These are phyloP conservation scores for Penicillium desertorum DNA, from an alignment of 495 filamentous ascomycete genomes.

Conservation along the genomic window DNA sequence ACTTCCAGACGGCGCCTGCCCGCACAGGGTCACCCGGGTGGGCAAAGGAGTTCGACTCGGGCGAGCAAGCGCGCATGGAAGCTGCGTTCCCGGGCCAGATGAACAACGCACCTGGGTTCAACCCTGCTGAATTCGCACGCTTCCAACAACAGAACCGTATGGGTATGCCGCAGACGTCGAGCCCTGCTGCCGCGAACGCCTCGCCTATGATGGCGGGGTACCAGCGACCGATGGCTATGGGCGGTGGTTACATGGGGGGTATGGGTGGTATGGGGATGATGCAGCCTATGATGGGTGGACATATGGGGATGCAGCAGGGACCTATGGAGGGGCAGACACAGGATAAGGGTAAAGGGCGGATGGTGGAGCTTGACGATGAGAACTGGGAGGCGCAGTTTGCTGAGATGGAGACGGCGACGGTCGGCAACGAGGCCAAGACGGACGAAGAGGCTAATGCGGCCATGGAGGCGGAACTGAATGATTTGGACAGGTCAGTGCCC, in stretches of 20 bases:
- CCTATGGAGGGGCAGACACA: conserved; percentile 48
- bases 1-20: conserved; percentile 56
- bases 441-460: conserved; percentile 72
- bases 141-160: conserved; percentile 71
- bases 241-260: conserved; percentile 45
- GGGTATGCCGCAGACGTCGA: conserved; percentile 55
- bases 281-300: conserved; percentile 47
- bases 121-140: conserved; percentile 78
- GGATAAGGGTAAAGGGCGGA: conserved; percentile 83
- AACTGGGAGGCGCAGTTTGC: conserved; percentile 97
- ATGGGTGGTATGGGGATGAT: conserved; percentile 58
- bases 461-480: conserved; percentile 86
- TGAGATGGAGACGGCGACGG: conserved; percentile 74
- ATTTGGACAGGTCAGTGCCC: conserved; percentile 81
- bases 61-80: conserved; percentile 75
- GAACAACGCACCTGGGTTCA: conserved; percentile 61
- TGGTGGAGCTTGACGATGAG: conserved; percentile 89
- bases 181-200: conserved; percentile 47
- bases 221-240: conserved; percentile 62
- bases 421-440: conserved; percentile 54
- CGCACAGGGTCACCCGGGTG: conserved; percentile 61
- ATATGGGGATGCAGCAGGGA: conserved; percentile 52
- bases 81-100: conserved; percentile 64
- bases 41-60: conserved; percentile 67
- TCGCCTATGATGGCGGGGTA: conserved; percentile 55